phyloP scores from a whole-genome alignment of 108 stramenopile species.

The Schizochytrium sp. region DNA sequence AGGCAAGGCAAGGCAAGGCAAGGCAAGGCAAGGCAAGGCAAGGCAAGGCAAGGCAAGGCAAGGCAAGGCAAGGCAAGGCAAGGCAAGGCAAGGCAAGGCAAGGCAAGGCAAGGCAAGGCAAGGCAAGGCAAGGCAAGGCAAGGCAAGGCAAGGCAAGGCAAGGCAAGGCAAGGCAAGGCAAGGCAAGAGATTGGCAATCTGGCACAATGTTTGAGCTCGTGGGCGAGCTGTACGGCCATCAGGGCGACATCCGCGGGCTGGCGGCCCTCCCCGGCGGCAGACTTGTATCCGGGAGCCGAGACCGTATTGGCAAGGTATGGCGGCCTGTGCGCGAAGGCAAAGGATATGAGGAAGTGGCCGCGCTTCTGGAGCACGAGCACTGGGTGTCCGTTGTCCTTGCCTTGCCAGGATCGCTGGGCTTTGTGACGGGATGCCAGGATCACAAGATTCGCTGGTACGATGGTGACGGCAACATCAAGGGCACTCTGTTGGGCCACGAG shows the following conservation, averaged over 20 bases:
- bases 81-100: not conserved
- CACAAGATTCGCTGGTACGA: conserved; percentile 9
- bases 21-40: too few species aligned
- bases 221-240: not conserved
- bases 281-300: not conserved
- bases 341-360: not conserved
- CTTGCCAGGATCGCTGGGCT: not conserved
- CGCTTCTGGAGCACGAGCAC: conserved; percentile 4
- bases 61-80: not conserved
- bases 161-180: not conserved
- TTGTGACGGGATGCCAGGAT: conserved; percentile 2
- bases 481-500: not conserved
- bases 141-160: too few species aligned
- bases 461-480: not conserved
- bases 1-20: too few species aligned
- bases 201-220: not conserved
- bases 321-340: not conserved
- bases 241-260: not conserved
- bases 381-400: not conserved
- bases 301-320: not conserved
- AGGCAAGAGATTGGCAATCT: not conserved
- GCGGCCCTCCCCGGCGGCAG: not conserved
- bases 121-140: not conserved
- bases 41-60: not conserved
- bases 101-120: not conserved